Conservation (phyloP, 2,329 filamentous ascomycete species). For the Pestalotiopsis sp. region DNA sequence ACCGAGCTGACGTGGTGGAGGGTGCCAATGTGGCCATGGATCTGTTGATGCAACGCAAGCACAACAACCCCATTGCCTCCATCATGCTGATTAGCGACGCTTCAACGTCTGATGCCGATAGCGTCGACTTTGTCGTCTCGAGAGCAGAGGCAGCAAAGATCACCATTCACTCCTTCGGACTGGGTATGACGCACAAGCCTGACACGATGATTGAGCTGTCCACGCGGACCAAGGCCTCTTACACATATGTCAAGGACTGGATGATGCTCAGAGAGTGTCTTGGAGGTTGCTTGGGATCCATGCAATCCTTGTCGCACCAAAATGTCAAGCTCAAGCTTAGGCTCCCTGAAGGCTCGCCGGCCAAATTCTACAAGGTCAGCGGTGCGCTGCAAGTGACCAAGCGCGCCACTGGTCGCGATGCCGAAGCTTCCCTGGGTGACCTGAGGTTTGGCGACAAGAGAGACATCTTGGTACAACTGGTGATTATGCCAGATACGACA, state of each 20-base stretch:
- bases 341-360: conserved; percentile 92
- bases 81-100: conserved; percentile 98
- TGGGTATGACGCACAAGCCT: conserved; percentile 96
- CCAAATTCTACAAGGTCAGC: conserved; percentile 98
- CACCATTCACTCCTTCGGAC: conserved; percentile 92
- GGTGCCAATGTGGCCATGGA: conserved; percentile 99
- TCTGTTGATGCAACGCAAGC: conserved; percentile 94
- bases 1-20: conserved; percentile 94
- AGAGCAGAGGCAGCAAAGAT: conserved; percentile 97
- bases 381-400: conserved; percentile 96
- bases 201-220: conserved; percentile 99
- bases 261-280: conserved; percentile 99
- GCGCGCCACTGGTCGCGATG: conserved; percentile 90
- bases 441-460: conserved; percentile 92
- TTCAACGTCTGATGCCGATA: conserved; percentile 90
- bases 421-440: conserved; percentile 89
- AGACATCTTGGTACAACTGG: conserved; percentile 91
- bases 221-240: conserved; percentile 92
- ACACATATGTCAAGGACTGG: conserved; percentile 99
- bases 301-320: conserved; percentile 96
- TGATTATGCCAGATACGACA: conserved; percentile 84
- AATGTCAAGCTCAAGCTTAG: conserved; percentile 96
- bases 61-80: conserved; percentile 91
- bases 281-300: conserved; percentile 86
- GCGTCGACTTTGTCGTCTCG: conserved; percentile 96